phyloP scores from a whole-genome alignment of 73 alveolate species.

The Paramecium bursaria region DNA sequence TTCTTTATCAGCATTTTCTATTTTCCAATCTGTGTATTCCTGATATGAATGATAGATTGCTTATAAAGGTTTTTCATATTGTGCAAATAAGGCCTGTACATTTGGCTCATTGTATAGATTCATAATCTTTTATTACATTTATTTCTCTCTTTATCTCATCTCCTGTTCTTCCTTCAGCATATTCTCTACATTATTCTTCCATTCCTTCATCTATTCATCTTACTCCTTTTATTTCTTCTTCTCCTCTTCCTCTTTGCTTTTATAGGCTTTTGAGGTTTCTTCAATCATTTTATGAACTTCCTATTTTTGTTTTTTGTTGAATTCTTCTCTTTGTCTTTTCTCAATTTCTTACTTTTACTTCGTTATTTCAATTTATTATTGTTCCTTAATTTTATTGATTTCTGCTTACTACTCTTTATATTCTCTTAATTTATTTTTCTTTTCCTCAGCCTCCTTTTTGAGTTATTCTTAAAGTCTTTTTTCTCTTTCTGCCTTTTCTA shows the following conservation, averaged over 20 bases:
- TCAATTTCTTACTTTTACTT: slow-evolving; percentile 22
- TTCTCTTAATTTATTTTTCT: slow-evolving; percentile 42
- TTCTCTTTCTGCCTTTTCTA: slow-evolving; percentile 48
- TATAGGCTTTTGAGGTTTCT: slow-evolving; percentile 17
- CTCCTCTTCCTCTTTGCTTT: slow-evolving; percentile 37
- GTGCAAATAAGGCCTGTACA: neutral
- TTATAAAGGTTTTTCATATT: slow-evolving; percentile 31
- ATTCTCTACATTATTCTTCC: slow-evolving; percentile 55
- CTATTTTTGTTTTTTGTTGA: slow-evolving; percentile 18
- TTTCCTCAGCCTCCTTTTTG: slow-evolving; percentile 54
- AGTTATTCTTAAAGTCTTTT: slow-evolving; percentile 16
- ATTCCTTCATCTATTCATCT: slow-evolving; percentile 48
- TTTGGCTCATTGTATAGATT: neutral
- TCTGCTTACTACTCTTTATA: slow-evolving; percentile 53
- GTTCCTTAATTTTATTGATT: slow-evolving; percentile 13
- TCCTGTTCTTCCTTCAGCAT: slow-evolving; percentile 45
- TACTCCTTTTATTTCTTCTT: slow-evolving; percentile 6
- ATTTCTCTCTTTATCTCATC: slow-evolving; percentile 45
- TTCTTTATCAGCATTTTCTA: slow-evolving; percentile 35
- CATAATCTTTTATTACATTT: slow-evolving; percentile 11
- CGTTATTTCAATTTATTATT: slow-evolving; percentile 8
- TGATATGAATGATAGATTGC: slow-evolving; percentile 42
- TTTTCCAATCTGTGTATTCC: slow-evolving; percentile 59
- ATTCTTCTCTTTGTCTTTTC: slow-evolving; percentile 39
- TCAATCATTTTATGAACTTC: slow-evolving; percentile 36